Base-by-base conservation (phyloP, 176 grass and related monocot genomes). In the Dactylis glomerata region DNA sequence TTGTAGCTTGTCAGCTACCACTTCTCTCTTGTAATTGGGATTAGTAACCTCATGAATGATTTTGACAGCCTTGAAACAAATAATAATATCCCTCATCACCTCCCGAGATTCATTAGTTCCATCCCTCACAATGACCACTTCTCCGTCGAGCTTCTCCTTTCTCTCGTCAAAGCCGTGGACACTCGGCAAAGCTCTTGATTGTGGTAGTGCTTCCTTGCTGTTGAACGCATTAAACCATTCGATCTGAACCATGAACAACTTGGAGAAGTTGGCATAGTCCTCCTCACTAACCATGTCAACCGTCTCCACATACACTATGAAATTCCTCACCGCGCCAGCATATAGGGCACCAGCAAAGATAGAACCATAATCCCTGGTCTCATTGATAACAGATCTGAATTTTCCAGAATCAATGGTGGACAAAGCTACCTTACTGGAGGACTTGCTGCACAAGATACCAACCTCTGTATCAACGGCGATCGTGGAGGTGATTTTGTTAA, bases 361-460 rank as follows among this genome's bases (percentile, higher is more conserved):
- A 2, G 14, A 7, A 24, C 10, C 32, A 0, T 0, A 10, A 3
- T 19, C 37, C n/a, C 2, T 16, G 13, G 14, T 0, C 0, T 6
- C 1, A 6, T 5, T 5, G 19, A 70, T 40, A 0, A 1, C 0
- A 23, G 7, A 26, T 5, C 1, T 55, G 65, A 57, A 70, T 0
- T 11, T 50, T 15, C 63, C 80, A 2, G 33, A 36, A 34, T 82
- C 49, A 34, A 82, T 27, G 1, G 2, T 28, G 33, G 65, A 56
- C 32, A 82, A 38, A 17, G n/a, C 24, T 27, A 16, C 20, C 22
- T 9, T 15, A 34, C 6, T 19, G 1, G 65, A 70, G 5, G 32
- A 24, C 0, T 8, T 3, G 6, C 1, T 36, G 46, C 45, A 37
- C 4, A 0, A 1, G 3, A 81, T 51, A 3, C 20, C 0, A 0